phyloP scores from a whole-genome alignment of 371 early-diverging fungal species.

The Lichtheimia hyalospora region DNA sequence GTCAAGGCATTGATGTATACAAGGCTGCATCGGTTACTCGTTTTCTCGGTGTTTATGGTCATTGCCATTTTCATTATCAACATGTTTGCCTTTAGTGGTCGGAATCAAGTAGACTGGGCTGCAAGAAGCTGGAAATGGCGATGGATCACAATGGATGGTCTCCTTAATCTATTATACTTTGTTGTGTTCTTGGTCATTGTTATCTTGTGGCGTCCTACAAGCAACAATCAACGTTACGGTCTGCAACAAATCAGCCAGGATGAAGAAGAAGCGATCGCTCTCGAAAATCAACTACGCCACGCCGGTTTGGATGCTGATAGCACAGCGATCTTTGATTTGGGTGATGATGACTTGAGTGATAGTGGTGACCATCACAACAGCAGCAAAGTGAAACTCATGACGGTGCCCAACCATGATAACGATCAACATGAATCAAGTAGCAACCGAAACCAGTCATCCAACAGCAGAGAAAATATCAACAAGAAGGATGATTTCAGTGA shows the following conservation, averaged over 20 bases:
- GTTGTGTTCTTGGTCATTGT: conserved; percentile 76
- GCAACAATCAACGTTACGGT: conserved; percentile 84
- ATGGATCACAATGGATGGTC: conserved; percentile 93
- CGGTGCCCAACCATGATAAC: no score
- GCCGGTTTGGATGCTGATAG: conserved; percentile 38
- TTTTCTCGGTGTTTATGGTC: conserved; percentile 74
- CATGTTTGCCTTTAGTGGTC: conserved; percentile 68
- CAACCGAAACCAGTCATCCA: no score
- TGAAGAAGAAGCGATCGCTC: conserved; percentile 59
- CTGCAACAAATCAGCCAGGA: conserved; percentile 55
- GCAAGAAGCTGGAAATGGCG: conserved; percentile 82
- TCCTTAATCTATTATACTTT: conserved; percentile 82
- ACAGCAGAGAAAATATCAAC: background rate
- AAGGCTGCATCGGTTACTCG: conserved; percentile 77
- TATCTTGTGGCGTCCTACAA: conserved; percentile 91
- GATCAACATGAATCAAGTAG: no score
- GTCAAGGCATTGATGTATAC: conserved; percentile 91
- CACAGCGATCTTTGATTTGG: conserved; percentile 66
- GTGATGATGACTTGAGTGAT: conserved; percentile 60
- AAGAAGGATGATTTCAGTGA: conserved; percentile 28
- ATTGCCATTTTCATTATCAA: conserved; percentile 81
- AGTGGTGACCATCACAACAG: conserved; percentile 31
- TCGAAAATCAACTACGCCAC: conserved; percentile 54
- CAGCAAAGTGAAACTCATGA: no score
- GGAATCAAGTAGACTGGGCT: conserved; percentile 67